Evolutionary conservation across 2,329 filamentous ascomycete genomes (phyloP).

Genomic region (Trichoderma endophyticum): DNA sequence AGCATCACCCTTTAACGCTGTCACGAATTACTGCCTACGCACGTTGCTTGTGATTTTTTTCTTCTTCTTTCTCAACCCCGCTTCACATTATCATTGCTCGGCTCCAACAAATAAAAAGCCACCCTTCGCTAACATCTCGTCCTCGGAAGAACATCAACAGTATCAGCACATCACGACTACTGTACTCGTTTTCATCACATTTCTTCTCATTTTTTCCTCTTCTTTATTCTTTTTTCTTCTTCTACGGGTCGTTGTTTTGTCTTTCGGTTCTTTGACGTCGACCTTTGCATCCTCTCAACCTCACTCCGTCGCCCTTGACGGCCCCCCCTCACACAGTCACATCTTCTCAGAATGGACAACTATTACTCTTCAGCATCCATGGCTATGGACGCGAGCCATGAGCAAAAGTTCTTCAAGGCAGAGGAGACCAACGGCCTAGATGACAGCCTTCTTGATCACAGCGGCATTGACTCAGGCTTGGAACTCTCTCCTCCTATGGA

Average conservation of each 20-base stretch:
- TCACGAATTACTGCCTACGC: constrained; percentile 10
- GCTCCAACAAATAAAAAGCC: constrained; percentile 1
- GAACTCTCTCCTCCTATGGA: constrained; percentile 63
- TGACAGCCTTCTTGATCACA: constrained; percentile 59
- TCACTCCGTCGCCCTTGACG: constrained; percentile 2
- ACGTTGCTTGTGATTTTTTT: not conserved
- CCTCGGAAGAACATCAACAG: not conserved
- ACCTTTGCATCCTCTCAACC: not conserved
- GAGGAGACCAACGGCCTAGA: constrained; percentile 61
- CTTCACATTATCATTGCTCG: constrained; percentile 3
- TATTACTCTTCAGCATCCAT: constrained; percentile 50
- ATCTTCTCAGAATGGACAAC: constrained; percentile 28
- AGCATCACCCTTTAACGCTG: not conserved
- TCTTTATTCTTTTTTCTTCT: not conserved
- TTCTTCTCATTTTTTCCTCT: not conserved
- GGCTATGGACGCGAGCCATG: constrained; percentile 52
- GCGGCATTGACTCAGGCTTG: constrained; percentile 56
- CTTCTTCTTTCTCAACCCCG: constrained; percentile 2
- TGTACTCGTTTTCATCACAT: not conserved
- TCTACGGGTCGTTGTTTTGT: not conserved
- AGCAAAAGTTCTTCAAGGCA: constrained; percentile 58
- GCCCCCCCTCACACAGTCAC: not conserved
- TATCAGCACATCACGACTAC: constrained; percentile 15
- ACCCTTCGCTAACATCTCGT: constrained; percentile 13
- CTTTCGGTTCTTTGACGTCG: constrained; percentile 6